Base-by-base conservation (phyloP, 108 stramenopile species). In the Pseudonitzschia multiseries region DNA sequence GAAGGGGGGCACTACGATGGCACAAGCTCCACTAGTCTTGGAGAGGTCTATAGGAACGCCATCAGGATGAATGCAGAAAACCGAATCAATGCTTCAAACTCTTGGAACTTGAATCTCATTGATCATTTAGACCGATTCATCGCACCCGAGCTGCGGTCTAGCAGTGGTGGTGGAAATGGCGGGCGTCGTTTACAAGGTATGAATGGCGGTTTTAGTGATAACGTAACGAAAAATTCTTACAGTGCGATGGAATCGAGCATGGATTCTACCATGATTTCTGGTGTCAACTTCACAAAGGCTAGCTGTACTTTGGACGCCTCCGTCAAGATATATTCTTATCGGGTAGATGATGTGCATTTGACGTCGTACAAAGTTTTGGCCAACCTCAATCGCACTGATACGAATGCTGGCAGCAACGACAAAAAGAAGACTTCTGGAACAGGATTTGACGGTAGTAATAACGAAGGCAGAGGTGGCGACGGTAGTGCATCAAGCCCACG, bases 281-380 rank as follows among this genome's bases (percentile, higher is more conserved):
- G 88, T n/a, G 87, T 97, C n/a, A 97, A 98, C 78, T 99, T 99
- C 71, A 95, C 96, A 63, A 96, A 91, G 75, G 98, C 98, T n/a
- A 88, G 86, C 51, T 98, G 97, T 74, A 96, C 97, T 12, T 76
- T 99, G 32, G 97, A 99, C 74, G 98, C 98, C 0, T 89, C 89
- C 50, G 97, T 99, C 42, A 97, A 99, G 78, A 97, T 99, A 53
- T 99, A 99, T 79, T 93, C 93, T 0, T 94, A 96, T 74, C 92
- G 99, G 50, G 98, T 99, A 10, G 99, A 99, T 75, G 97, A 97
- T 82, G 96, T 97, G 18, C 92, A 96, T 75, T 73, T 91, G 29
- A 91, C 89, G 31, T 90, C 91, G 41, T 97, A 96, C 80, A 93
- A 96, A 31, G 96, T 99, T 10, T 80, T 99, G 51, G 97, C 96